Base-by-base conservation (phyloP, 1,284 basidiomycete species). In the Tranzscheliella williamsii region DNA sequence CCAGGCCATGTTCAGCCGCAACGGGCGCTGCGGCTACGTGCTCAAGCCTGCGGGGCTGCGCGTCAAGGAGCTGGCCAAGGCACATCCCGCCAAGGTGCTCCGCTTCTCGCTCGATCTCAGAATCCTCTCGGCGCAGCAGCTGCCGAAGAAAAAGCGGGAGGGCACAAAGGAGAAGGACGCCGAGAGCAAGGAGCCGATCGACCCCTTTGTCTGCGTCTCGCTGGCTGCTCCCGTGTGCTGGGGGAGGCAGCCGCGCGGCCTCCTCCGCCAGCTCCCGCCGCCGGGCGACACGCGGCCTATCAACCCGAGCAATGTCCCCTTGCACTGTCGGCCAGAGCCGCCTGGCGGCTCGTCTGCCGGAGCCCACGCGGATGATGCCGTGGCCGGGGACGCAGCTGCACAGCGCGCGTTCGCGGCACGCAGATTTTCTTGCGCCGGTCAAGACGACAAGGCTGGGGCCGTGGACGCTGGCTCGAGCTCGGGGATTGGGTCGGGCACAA, bases 71-170 rank as follows among this genome's bases (percentile, higher is more conserved):
- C 45, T 46, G 17, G 42, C 48, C 34, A 78, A 62, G 65, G 64
- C 44, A 44, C 17, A 46, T 5, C 22, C 38, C 38, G 35, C 39
- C 8, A 49, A 51, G 15, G 42, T 40, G 8, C 40, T 75, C 4
- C 56, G 63, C 16, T 64, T 74, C 22, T 30, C 43, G 12, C 26
- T 73, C 21, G 57, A 63, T 21, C 46, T 73, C 4, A 48, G 18
- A 16, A 82, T 96, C 67, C 87, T 98, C 55, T 96, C 93, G 3
- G 94, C 90, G 1, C 93, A 97, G 78, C 91, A 94, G 72, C 84
- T 97, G 0, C 93, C 92, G 5, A 61, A 71, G 36, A 60, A 65
- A 44, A 54, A 30, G 29, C 23, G 42, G 30, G 65, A 66, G 22
- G 41, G 35, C 2, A 41, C 27, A 24, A 21, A 47, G 4, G 70